phyloP scores from a whole-genome alignment of 768 basidiomycete species.

The Lyophyllum shimeji region DNA sequence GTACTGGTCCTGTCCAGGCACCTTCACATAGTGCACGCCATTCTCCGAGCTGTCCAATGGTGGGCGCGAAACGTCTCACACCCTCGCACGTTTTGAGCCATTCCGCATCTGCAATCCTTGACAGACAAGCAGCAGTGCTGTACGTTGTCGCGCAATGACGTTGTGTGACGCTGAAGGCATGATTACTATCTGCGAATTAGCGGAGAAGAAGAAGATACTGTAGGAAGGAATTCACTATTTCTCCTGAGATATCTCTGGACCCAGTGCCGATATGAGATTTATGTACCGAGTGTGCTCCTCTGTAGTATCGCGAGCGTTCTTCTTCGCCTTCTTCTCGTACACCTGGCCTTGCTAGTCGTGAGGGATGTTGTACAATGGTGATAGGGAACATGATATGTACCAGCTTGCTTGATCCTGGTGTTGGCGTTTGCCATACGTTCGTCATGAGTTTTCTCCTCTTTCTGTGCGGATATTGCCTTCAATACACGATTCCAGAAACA shows the following conservation, averaged over 20 bases:
- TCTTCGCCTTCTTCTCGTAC: slow-evolving; percentile 83
- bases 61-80: slow-evolving; percentile 65
- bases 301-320: slow-evolving; percentile 58
- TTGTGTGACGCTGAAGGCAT: slow-evolving; percentile 60
- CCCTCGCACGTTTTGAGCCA: slow-evolving; percentile 73
- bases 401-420: slow-evolving; percentile 75
- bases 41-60: slow-evolving; percentile 69
- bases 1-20: slow-evolving; percentile 59
- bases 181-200: slow-evolving; percentile 49
- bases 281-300: slow-evolving; percentile 82
- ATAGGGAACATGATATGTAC: slow-evolving; percentile 31
- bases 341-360: slow-evolving; percentile 47
- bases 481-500: background rate
- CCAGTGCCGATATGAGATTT: slow-evolving; percentile 65
- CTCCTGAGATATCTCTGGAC: slow-evolving; percentile 77
- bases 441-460: slow-evolving; percentile 79
- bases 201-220: background rate
- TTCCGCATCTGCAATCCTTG: slow-evolving; percentile 76
- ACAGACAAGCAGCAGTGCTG: slow-evolving; percentile 60
- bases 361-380: background rate
- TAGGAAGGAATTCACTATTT: slow-evolving; percentile 58
- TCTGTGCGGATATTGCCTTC: slow-evolving; percentile 39
- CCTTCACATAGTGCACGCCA: slow-evolving; percentile 78
- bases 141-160: slow-evolving; percentile 58
- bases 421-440: slow-evolving; percentile 67